Conservation (phyloP, 345 rosid genomes). For the Combretum micranthum region DNA sequence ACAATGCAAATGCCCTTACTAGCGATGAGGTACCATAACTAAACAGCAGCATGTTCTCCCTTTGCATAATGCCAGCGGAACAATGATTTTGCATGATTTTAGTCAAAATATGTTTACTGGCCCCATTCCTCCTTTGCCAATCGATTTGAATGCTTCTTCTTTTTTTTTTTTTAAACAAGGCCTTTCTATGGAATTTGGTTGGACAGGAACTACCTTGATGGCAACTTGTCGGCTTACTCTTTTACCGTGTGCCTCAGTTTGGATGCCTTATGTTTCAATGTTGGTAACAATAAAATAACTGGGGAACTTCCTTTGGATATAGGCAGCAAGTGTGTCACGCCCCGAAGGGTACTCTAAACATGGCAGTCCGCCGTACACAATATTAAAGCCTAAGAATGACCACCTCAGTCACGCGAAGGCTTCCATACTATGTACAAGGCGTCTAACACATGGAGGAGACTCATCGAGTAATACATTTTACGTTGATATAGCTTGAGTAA, state of each 20-base stretch:
- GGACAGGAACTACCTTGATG: constrained; percentile 26
- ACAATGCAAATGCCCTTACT: no score
- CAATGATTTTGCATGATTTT: constrained; percentile 35
- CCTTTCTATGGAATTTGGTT: constrained; percentile 41
- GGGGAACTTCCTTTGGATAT: constrained; percentile 36
- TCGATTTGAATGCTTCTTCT: constrained; percentile 18
- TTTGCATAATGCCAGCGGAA: constrained; percentile 11
- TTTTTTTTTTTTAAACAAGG: no score
- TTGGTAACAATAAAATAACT: constrained; percentile 26
- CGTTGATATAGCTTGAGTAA: no score
- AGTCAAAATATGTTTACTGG: constrained; percentile 36
- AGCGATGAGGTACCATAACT: no score
- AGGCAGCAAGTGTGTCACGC: constrained; percentile 26
- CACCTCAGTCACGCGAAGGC: no score
- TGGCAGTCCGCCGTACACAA: no score
- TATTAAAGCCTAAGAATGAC: no score
- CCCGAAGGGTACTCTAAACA: no score
- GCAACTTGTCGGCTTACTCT: constrained; percentile 30
- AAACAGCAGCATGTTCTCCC: no score
- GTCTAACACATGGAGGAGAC: no score
- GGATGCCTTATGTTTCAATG: constrained; percentile 29
- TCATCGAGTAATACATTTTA: no score
- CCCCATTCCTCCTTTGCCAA: constrained; percentile 22
- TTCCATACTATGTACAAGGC: no score
- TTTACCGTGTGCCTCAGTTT: constrained; percentile 27